phyloP scores from a whole-genome alignment of 2,329 filamentous ascomycete species.

The Penicillium corylophilum region DNA sequence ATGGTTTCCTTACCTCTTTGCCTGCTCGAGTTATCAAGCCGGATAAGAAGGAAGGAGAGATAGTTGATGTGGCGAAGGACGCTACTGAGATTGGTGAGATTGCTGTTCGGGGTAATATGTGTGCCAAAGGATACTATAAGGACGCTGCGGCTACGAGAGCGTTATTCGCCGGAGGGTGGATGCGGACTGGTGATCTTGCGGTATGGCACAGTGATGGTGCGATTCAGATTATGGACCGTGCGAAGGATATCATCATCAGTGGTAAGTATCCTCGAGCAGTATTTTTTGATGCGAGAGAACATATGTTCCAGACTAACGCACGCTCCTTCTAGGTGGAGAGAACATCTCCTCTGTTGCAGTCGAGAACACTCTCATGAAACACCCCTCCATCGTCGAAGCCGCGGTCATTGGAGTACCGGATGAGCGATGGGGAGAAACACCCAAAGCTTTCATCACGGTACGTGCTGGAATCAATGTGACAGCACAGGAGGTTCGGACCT shows the following conservation, averaged over 20 bases:
- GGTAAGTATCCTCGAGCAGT: conserved; percentile 51
- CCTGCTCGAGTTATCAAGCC: conserved; percentile 80
- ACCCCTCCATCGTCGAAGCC: conserved; percentile 85
- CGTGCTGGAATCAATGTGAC: conserved; percentile 53
- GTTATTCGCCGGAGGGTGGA: conserved; percentile 79
- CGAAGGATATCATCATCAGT: conserved; percentile 98
- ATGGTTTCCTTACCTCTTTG: conserved; percentile 82
- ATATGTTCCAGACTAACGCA: too few relatives aligned
- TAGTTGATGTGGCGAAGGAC: conserved; percentile 67
- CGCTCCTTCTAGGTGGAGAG: conserved; percentile 67
- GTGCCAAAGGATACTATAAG: conserved; percentile 87
- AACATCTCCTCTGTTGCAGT: conserved; percentile 95
- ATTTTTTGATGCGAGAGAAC: background rate
- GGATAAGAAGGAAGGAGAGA: conserved; percentile 64
- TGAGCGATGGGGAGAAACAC: conserved; percentile 89
- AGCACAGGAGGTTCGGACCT: conserved; percentile 74
- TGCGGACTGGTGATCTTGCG: conserved; percentile 88
- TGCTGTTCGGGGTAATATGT: conserved; percentile 88
- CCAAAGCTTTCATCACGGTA: conserved; percentile 87
- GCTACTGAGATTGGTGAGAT: conserved; percentile 80
- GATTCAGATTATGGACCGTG: conserved; percentile 86
- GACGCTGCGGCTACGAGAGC: conserved; percentile 81
- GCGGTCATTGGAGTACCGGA: conserved; percentile 87
- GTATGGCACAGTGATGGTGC: conserved; percentile 91
- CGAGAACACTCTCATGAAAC: conserved; percentile 83